Conservation (phyloP, 192 early-diverging fungal species). For the Backusella tuberculispora region DNA sequence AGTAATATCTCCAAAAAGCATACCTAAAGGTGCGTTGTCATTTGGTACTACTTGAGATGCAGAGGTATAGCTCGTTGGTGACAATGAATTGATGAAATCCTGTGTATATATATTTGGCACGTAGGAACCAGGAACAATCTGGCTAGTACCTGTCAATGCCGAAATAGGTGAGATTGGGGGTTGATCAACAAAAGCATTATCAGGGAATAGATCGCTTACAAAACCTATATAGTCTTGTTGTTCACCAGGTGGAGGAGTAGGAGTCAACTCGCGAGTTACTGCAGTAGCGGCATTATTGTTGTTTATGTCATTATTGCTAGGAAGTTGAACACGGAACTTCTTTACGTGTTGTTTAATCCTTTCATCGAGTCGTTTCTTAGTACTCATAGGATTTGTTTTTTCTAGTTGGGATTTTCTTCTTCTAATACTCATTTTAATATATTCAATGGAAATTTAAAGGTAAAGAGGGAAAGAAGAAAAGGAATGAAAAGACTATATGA, state of each 20-base stretch:
- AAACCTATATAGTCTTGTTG: neutral
- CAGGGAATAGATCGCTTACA: neutral
- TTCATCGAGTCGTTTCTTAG: slow-evolving; percentile 2
- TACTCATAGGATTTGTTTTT: neutral
- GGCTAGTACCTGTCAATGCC: neutral
- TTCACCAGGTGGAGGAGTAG: neutral
- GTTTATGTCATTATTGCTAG: neutral
- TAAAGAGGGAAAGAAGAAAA: neutral
- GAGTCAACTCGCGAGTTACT: neutral
- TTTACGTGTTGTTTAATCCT: neutral
- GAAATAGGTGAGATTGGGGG: neutral
- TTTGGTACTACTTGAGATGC: neutral
- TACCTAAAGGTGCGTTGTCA: neutral
- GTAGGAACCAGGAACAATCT: neutral
- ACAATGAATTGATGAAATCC: neutral
- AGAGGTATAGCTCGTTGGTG: neutral
- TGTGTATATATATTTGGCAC: neutral
- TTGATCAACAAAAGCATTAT: neutral
- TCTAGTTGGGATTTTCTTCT: neutral
- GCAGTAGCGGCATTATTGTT: neutral
- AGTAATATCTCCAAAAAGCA: neutral
- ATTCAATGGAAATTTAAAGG: neutral
- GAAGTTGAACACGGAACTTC: neutral
- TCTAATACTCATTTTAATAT: neutral
- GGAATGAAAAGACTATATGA: neutral